These are phyloP conservation scores for Fusarium verrucosum DNA, from an alignment of 2,329 filamentous ascomycete genomes.

Conservation along the genomic window DNA sequence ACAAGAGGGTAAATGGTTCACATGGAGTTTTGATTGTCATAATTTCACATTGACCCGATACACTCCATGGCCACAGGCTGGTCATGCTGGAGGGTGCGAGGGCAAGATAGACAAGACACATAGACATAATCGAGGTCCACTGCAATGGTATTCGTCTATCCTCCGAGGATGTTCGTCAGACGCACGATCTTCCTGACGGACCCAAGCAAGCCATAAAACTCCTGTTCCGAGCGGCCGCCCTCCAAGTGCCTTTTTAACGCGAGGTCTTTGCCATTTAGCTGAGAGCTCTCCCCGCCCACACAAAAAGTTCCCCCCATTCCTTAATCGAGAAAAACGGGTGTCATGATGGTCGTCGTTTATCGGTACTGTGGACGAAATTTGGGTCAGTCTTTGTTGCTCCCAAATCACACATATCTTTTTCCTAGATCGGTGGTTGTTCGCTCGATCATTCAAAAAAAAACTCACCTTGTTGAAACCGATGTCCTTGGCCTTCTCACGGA, in stretches of 20 bases:
- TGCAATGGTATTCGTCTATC: slow-evolving; percentile 57
- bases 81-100: slow-evolving; percentile 16
- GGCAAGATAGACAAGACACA: slow-evolving; percentile 24
- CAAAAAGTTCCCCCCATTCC: slow-evolving; percentile 29
- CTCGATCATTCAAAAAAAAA: slow-evolving; percentile 27
- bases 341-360: slow-evolving; percentile 49
- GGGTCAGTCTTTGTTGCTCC: slow-evolving; percentile 28
- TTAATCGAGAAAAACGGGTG: slow-evolving; percentile 43
- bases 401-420: neutral
- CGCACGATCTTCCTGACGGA: slow-evolving; percentile 54
- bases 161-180: slow-evolving; percentile 55
- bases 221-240: slow-evolving; percentile 57
- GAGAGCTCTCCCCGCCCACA: slow-evolving; percentile 40
- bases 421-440: neutral
- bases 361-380: slow-evolving; percentile 48
- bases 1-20: slow-evolving; percentile 1
- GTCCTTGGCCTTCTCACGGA: slow-evolving; percentile 77
- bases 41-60: slow-evolving; percentile 33
- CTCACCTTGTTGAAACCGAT: slow-evolving; percentile 78
- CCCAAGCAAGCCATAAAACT: slow-evolving; percentile 58
- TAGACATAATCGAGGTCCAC: slow-evolving; percentile 46
- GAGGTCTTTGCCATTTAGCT: slow-evolving; percentile 47
- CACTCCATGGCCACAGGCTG: slow-evolving; percentile 21
- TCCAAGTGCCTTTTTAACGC: slow-evolving; percentile 51
- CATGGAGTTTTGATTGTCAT: slow-evolving; percentile 29